These are phyloP conservation scores for Nicotiana undulata DNA, from an alignment of 257 asterid genomes.

Conservation along the genomic window DNA sequence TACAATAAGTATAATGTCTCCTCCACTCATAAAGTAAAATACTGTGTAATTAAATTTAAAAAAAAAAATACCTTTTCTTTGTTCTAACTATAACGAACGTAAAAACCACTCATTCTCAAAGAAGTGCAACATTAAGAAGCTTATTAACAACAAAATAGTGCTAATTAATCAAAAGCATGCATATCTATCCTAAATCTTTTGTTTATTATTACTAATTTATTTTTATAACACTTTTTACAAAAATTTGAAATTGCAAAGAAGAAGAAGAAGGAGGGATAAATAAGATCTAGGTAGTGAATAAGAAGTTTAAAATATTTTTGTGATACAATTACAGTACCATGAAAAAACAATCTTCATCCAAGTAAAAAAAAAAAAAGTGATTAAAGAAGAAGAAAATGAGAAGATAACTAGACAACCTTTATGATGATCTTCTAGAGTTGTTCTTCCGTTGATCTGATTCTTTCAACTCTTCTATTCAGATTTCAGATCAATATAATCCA, in stretches of 20 bases:
- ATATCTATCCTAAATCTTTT: not conserved
- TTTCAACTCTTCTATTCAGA: slow-evolving; percentile 3
- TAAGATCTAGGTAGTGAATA: not conserved
- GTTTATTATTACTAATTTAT: not conserved
- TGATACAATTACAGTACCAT: not conserved
- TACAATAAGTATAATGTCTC: not conserved
- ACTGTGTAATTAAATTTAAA: slow-evolving; percentile 9
- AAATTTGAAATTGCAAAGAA: not conserved
- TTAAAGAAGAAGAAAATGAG: slow-evolving; percentile 1
- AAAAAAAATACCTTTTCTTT: not conserved
- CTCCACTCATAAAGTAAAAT: slow-evolving; percentile 32
- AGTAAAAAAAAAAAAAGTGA: not conserved
- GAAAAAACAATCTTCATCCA: not conserved
- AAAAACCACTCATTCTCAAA: not conserved
- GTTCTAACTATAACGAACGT: not conserved
- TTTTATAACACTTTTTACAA: not conserved
- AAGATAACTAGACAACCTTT: slow-evolving; percentile 19
- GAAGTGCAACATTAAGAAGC: not conserved
- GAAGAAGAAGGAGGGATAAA: not conserved
- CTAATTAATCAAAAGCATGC: not conserved
- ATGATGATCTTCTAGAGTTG: not conserved
- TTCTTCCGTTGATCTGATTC: slow-evolving; percentile 14
- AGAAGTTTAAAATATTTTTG: not conserved
- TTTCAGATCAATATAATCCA: not conserved
- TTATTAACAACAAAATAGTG: not conserved